Base-by-base conservation (phyloP, 495 filamentous ascomycete genomes). In the Penicillium goetzii region DNA sequence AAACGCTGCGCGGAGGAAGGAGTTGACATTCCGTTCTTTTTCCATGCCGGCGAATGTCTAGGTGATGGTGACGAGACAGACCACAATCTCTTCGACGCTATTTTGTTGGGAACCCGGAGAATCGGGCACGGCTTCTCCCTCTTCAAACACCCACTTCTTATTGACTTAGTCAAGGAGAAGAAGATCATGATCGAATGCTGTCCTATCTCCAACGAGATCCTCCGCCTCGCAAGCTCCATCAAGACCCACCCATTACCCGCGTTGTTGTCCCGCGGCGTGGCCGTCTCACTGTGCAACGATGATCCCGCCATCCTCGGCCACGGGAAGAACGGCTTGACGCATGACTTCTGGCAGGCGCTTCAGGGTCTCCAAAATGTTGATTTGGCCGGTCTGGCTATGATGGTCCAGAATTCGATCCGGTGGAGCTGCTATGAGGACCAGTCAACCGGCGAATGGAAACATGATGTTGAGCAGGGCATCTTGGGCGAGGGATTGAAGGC, bases 11-110 rank as follows among this genome's bases (percentile, higher is more conserved):
- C 84, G 12, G 84, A 90, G 68, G 88, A 92, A 71, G 87, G 83
- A 9, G 83, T 97, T 32, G 86, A 95, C 25, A 89, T 99, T n/a
- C 95, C 95, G 3, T 96, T 97, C 77, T 95, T 94, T 80, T 93
- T 99, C 74, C 93, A 96, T 68, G 95, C 93, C 3, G 95, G 93
- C 32, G 92, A 96, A 72, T 88, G 83, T 41, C 84, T 93, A 0
- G 91, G 91, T 17, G 89, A 93, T 65, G 92, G 91, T 15, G 88
- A 85, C 66, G 80, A 78, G 25, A 86, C 88, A 0, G 92, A 97
- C 62, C 80, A 91, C 63, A 97, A 97, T 68, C 84, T 97, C 3
- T 97, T 93, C 74, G 93, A 97, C 73, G 92, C 92, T 0, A 82
- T 98, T 10, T 80, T 97, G 2, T 85, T 98, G 10, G 93, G 93